Base-by-base conservation (phyloP, 345 rosid species). In the Toxicodendron radicans region DNA sequence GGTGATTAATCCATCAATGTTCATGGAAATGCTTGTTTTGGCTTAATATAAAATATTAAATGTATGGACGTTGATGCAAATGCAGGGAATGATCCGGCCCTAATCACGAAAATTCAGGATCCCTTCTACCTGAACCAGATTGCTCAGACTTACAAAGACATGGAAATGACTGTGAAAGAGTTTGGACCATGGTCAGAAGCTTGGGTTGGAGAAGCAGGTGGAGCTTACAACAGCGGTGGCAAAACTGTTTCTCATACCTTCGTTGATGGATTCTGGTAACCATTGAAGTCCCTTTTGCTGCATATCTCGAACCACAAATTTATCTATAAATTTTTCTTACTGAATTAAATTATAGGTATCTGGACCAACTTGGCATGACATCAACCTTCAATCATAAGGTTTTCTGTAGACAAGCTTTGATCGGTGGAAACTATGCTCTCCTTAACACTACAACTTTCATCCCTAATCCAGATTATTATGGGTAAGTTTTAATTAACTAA, bases 131-230 rank as follows among this genome's bases (percentile, higher is more conserved):
- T 91, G 76, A 75, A 56, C 10, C 77, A 82, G 73, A 32, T 81
- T 27, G 82, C 90, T 64, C 83, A 91, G 56, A 86, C 91, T 1
- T 83, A 53, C 66, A 80, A 48, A 61, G 88, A 89, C 23, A 30
- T 84, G 3, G 24, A 63, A 27, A 53, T 46, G 0, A 69, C 73
- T 4, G 73, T 84, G 3, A 48, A 77, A 30, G 54, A 71, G 23
- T 81, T 75, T 7, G 91, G 86, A 0, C 88, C 91, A 1, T 85
- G 90, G 88, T 57, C 88, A 8, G 82, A 76, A 14, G 73, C 90
- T 0, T 91, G 93, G 91, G 87, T 91, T 58, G 86, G 92, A 5
- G 97, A 91, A 82, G 49, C 93, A 9, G 90, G 90, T 51, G 92
- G 93, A 57, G 90, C 91, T 73, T 89, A 81, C 62, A 91, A 89